These are phyloP conservation scores for Chaetoscypha palmicola DNA, from an alignment of 2,329 filamentous ascomycete species.

Conservation along the genomic window DNA sequence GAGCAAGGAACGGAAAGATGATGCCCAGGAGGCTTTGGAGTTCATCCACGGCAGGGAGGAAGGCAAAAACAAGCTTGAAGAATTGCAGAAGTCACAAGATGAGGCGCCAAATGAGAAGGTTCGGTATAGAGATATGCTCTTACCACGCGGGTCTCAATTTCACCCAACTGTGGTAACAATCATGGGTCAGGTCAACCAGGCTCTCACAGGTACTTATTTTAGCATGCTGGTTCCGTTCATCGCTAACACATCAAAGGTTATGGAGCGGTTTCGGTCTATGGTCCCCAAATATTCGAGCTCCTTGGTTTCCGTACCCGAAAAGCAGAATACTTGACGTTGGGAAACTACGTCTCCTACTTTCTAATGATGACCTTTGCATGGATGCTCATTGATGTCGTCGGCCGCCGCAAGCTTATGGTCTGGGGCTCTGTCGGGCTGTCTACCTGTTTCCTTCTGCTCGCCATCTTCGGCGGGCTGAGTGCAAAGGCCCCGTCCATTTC, in stretches of 20 bases:
- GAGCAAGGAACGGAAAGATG: constrained; percentile 41
- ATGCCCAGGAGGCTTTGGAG: constrained; percentile 42
- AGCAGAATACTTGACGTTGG: constrained; percentile 51
- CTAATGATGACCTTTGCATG: constrained; percentile 55
- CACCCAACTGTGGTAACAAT: constrained; percentile 54
- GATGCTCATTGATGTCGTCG: constrained; percentile 50
- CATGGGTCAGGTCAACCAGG: constrained; percentile 58
- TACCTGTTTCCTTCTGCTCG: constrained; percentile 43
- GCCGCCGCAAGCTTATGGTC: constrained; percentile 46
- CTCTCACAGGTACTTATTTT: constrained; percentile 42
- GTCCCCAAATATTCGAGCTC: constrained; percentile 56
- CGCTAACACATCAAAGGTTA: too few species aligned
- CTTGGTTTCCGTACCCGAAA: constrained; percentile 45
- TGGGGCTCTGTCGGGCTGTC: constrained; percentile 44
- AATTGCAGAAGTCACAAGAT: constrained; percentile 43
- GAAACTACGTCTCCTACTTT: constrained; percentile 56
- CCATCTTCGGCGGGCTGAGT: constrained; percentile 43
- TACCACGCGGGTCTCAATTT: constrained; percentile 46
- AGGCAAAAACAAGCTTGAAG: constrained; percentile 41
- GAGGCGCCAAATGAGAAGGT: constrained; percentile 41
- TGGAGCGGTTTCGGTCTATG: constrained; percentile 55
- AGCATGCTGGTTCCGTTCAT: too few species aligned
- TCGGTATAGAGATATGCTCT: constrained; percentile 51
- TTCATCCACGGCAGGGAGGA: constrained; percentile 44
- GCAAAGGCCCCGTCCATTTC: constrained; percentile 35